These are phyloP conservation scores for Areca catechu DNA, from an alignment of 176 grass and related monocot species.

Conservation along the genomic window DNA sequence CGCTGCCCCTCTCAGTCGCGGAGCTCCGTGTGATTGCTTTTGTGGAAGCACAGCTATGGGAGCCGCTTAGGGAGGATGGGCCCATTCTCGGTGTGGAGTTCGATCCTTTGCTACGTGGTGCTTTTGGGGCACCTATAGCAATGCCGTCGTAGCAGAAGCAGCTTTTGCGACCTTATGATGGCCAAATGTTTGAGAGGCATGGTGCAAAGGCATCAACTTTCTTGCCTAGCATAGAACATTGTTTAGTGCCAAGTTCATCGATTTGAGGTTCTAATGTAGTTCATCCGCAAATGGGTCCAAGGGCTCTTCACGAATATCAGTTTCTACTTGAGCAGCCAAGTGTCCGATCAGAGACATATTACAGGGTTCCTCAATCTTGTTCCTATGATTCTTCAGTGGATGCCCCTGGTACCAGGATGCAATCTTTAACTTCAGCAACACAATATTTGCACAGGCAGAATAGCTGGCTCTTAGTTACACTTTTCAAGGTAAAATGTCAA, in stretches of 20 bases:
- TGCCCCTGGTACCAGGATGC: slow-evolving; percentile 27
- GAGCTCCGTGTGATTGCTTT: slow-evolving; percentile 36
- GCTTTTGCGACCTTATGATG: slow-evolving; percentile 37
- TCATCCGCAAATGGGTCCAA: slow-evolving; percentile 39
- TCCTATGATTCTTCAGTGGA: slow-evolving; percentile 57
- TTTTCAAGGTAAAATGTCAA: slow-evolving; percentile 50
- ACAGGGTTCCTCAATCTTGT: slow-evolving; percentile 37
- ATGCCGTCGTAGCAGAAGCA: slow-evolving; percentile 38
- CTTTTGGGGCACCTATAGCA: slow-evolving; percentile 19
- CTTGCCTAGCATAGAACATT: slow-evolving; percentile 45
- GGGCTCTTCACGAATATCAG: slow-evolving; percentile 65
- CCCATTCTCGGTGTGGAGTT: slow-evolving; percentile 18
- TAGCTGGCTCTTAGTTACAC: slow-evolving; percentile 40
- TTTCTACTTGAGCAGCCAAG: slow-evolving; percentile 79
- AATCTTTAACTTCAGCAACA: slow-evolving; percentile 38
- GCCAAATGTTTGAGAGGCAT: slow-evolving; percentile 50
- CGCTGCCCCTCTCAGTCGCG: slow-evolving; percentile 23
- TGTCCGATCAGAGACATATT: slow-evolving; percentile 32
- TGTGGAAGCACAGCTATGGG: slow-evolving; percentile 32
- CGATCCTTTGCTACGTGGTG: slow-evolving; percentile 18
- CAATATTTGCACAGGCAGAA: slow-evolving; percentile 46
- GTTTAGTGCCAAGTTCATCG: slow-evolving; percentile 36
- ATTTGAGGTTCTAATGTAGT: slow-evolving; percentile 33
- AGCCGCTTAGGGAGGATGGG: slow-evolving; percentile 6
- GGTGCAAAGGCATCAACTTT: slow-evolving; percentile 68